Evolutionary conservation across 2,329 filamentous ascomycete genomes (phyloP).

Genomic region (Fusarium oligoseptatum): DNA sequence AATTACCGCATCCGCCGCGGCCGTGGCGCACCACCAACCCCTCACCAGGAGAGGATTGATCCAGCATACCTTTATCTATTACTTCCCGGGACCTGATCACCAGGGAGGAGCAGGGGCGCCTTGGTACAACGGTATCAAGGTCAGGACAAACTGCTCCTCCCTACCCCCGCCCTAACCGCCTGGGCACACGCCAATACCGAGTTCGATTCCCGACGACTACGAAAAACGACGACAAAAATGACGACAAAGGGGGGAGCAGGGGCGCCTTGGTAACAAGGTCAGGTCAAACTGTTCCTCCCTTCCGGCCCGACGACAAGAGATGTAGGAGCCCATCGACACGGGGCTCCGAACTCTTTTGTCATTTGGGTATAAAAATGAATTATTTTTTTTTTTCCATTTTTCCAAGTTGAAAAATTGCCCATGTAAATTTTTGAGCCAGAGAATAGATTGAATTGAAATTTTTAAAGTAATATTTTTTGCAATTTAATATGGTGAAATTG

Average conservation of each 20-base stretch:
- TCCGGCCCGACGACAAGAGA: slow-evolving; percentile 37
- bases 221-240: slow-evolving; percentile 21
- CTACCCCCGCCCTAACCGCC: neutral
- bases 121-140: slow-evolving; percentile 33
- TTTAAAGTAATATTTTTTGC: neutral
- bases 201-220: neutral
- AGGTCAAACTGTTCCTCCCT: too few species aligned
- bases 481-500: neutral
- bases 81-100: neutral
- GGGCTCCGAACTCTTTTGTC: slow-evolving; percentile 49
- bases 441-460: neutral
- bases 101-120: slow-evolving; percentile 42
- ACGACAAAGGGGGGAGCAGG: slow-evolving; percentile 8
- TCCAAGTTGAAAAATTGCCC: neutral
- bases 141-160: slow-evolving; percentile 47
- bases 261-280: too few species aligned
- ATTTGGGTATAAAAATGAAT: neutral
- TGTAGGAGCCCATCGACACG: slow-evolving; percentile 40
- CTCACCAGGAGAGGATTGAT: slow-evolving; percentile 1
- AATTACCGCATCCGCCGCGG: neutral
- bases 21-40: neutral
- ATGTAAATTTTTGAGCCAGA: neutral
- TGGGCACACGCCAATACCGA: slow-evolving; percentile 7
- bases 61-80: slow-evolving; percentile 24
- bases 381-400: slow-evolving; percentile 5